Base-by-base conservation (phyloP, 2,329 filamentous ascomycete species). In the Neofusicoccum sp. region DNA sequence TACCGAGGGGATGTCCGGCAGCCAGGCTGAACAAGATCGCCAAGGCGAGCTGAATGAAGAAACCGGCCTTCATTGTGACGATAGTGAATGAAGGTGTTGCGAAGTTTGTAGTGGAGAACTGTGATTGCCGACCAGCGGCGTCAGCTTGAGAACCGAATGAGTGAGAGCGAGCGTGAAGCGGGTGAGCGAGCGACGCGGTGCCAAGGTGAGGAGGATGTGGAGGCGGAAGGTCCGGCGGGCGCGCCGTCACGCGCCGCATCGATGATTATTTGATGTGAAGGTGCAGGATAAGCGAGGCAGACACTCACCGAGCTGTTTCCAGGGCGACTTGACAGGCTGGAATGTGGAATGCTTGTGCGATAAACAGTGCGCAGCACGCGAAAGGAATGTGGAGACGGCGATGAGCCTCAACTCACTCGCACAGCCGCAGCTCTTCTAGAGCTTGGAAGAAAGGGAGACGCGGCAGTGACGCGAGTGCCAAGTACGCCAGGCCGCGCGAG, bases 71-170 rank as follows among this genome's bases (percentile, higher is more conserved):
- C 59, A 61, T 61, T 12, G 31, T 57, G 34, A 9, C 14, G 14
- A 9, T 9, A 56, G n/a, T 14, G 16, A 41, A 16, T 54, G 43
- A 24, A 14, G 30, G 36, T 49, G 57, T 26, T 43, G 36, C 33
- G 24, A 48, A 41, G 26, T 3, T 14, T 28, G n/a, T 45, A 43
- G 30, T 24, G 48, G 43, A 57, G 31, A 14, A 48, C 59, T 57
- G 33, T 12, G 26, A 11, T 24, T 9, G 49, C 59, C 59, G 59
- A n/a, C 59, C 59, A 61, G 59, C 59, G 59, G 59, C 59, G 43
- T 61, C 41, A 61, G 59, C 26, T 12, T 11, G 14, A 16, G 43
- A 48, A 58, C 14, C 9, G 33, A 59, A 49, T 24, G 43, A 49
- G 43, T 14, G 44, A 36, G 41, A 6, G 8, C 20, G 7, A n/a